A percentile compares a stretch with the other conserved stretches of the same genome.
Evolutionary conservation across 345 rosid species (phyloP).

Genomic region (Microthlaspi erraticum): DNA sequence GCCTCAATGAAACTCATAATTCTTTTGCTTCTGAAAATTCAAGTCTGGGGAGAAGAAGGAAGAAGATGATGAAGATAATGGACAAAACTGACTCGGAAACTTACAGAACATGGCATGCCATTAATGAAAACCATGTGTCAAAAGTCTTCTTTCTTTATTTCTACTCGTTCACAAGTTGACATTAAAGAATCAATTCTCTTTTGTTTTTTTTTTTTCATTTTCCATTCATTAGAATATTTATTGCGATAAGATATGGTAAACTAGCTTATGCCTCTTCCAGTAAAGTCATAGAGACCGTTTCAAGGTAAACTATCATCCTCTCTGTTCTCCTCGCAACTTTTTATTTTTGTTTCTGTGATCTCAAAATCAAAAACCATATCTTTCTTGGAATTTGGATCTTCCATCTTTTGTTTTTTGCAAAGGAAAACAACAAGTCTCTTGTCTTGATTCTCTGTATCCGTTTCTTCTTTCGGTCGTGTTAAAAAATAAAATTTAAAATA

Average conservation of each 20-base stretch:
- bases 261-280: conserved; percentile 19
- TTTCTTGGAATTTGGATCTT: conserved; percentile 8
- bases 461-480: conserved; percentile 19
- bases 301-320: conserved; percentile 38
- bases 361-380: neutral
- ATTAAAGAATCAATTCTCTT: conserved; percentile 41
- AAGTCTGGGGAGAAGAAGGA: conserved; percentile 8
- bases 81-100: conserved; percentile 3
- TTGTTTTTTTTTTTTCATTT: neutral
- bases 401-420: neutral
- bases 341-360: neutral
- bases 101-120: conserved; percentile 7
- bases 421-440: conserved; percentile 10
- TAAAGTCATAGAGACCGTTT: conserved; percentile 24
- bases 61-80: neutral
- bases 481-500: neutral
- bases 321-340: conserved; percentile 5
- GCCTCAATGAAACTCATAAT: conserved; percentile 44
- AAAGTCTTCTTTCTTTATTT: conserved; percentile 7
- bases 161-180: conserved; percentile 22
- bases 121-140: neutral
- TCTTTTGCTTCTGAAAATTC: conserved; percentile 19
- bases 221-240: conserved; percentile 32
- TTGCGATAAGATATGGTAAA: conserved; percentile 30
- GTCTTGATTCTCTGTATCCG: conserved; percentile 24